Conservation (phyloP, 768 basidiomycete genomes). For the Tremella fuciformis region DNA sequence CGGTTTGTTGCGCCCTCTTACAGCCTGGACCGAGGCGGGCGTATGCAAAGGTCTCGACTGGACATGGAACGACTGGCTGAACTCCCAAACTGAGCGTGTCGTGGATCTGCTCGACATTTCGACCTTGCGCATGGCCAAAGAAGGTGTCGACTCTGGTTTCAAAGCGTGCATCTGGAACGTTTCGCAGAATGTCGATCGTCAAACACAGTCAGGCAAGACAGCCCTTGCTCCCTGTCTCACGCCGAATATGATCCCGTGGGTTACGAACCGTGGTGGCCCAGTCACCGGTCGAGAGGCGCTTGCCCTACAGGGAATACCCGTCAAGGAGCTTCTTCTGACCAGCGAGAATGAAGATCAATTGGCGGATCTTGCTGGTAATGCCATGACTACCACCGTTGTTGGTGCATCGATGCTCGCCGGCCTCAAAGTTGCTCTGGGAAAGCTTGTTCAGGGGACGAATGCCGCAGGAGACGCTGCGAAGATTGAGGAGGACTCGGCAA, state of each 20-base stretch:
- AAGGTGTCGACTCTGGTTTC: slow-evolving; percentile 78
- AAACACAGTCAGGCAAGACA: slow-evolving; percentile 71
- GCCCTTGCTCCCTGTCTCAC: slow-evolving; percentile 92
- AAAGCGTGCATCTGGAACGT: slow-evolving; percentile 97
- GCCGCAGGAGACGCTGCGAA: slow-evolving; percentile 67
- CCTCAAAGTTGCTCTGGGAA: slow-evolving; percentile 64
- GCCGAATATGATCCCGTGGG: slow-evolving; percentile 93
- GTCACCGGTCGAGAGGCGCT: slow-evolving; percentile 91
- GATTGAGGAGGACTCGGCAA: slow-evolving; percentile 57
- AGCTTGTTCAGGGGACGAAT: slow-evolving; percentile 68
- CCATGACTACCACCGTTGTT: slow-evolving; percentile 96
- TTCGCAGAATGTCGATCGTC: slow-evolving; percentile 92
- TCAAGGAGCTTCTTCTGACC: slow-evolving; percentile 85
- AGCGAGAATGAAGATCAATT: slow-evolving; percentile 90
- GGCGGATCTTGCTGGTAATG: slow-evolving; percentile 91
- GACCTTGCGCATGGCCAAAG: slow-evolving; percentile 72
- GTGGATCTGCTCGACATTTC: slow-evolving; percentile 94
- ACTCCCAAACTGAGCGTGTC: slow-evolving; percentile 88
- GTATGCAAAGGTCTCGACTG: slow-evolving; percentile 81
- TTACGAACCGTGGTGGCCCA: slow-evolving; percentile 91
- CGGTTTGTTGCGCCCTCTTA: slow-evolving; percentile 78
- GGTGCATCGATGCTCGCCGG: slow-evolving; percentile 84
- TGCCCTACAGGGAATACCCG: slow-evolving; percentile 88
- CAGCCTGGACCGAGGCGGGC: slow-evolving; percentile 86
- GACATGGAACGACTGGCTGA: slow-evolving; percentile 90